Evolutionary conservation across 768 basidiomycete genomes (phyloP).

Genomic region (Boletus fagicola): DNA sequence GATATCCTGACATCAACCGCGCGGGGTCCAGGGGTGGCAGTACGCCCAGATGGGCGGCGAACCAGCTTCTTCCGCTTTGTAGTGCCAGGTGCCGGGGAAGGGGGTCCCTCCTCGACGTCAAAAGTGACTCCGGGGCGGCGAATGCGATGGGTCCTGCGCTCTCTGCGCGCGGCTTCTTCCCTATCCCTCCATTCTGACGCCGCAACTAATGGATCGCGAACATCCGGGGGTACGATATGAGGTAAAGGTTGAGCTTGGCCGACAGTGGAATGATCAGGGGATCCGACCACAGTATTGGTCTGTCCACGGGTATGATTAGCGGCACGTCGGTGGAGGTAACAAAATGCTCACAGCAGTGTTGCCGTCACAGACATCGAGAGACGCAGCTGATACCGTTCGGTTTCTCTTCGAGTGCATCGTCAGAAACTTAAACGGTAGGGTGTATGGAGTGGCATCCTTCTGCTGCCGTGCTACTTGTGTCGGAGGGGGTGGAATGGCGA

Average conservation of each 20-base stretch:
- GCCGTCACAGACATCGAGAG: slow-evolving; percentile 76
- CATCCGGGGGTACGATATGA: slow-evolving; percentile 45
- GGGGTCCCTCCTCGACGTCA: slow-evolving; percentile 55
- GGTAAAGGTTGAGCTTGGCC: slow-evolving; percentile 54
- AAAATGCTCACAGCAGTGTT: slow-evolving; percentile 60
- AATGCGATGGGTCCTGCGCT: slow-evolving; percentile 38
- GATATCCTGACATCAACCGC: slow-evolving; percentile 13
- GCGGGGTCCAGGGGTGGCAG: slow-evolving; percentile 25
- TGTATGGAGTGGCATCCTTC: slow-evolving; percentile 43
- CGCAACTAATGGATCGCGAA: slow-evolving; percentile 63
- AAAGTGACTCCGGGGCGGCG: slow-evolving; percentile 66
- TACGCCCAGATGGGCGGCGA: slow-evolving; percentile 32
- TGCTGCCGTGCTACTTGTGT: slow-evolving; percentile 34
- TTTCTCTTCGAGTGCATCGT: slow-evolving; percentile 49
- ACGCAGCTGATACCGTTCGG: slow-evolving; percentile 69
- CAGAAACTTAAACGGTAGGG: slow-evolving; percentile 64
- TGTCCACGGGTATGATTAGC: slow-evolving; percentile 25
- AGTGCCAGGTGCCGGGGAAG: slow-evolving; percentile 36
- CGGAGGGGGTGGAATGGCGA: slow-evolving; percentile 34
- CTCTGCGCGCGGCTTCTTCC: slow-evolving; percentile 52
- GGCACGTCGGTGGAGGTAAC: not conserved
- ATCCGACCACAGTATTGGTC: slow-evolving; percentile 72
- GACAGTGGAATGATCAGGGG: slow-evolving; percentile 68
- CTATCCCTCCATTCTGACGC: slow-evolving; percentile 69
- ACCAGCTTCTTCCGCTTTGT: slow-evolving; percentile 25